A percentile compares a stretch with the other conserved stretches of the same genome.
These are phyloP conservation scores for Deinandra increscens DNA, from an alignment of 129 eudicot species.

Conservation along the genomic window DNA sequence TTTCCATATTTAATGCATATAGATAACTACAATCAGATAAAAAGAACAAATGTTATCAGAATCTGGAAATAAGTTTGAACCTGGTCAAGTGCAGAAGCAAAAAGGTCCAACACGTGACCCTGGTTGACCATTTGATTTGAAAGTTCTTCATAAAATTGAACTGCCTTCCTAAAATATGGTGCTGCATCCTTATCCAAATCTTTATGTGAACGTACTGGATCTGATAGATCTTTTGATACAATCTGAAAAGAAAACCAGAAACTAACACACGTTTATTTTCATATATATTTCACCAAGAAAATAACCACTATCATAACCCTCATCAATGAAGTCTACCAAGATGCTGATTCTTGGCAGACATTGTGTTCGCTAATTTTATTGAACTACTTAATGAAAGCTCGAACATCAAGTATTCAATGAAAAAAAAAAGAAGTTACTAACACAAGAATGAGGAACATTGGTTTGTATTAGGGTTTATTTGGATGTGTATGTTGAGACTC, in stretches of 20 bases:
- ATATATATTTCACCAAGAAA: too few relatives aligned
- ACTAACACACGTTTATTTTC: slow-evolving; percentile 17
- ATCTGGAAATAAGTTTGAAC: slow-evolving; percentile 33
- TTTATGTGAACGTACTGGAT: slow-evolving; percentile 96
- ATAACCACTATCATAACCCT: not conserved
- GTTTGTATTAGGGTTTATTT: not conserved
- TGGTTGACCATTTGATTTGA: slow-evolving; percentile 88
- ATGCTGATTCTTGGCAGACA: not conserved
- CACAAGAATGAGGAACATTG: not conserved
- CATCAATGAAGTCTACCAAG: not conserved
- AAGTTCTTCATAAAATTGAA: slow-evolving; percentile 73
- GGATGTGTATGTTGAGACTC: not conserved
- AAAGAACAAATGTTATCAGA: not conserved
- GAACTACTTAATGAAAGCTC: slow-evolving; percentile 3
- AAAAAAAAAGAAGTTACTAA: not conserved
- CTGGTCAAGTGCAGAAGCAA: slow-evolving; percentile 99
- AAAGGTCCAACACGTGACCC: slow-evolving; percentile 96
- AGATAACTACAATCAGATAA: slow-evolving; percentile 11
- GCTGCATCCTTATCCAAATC: slow-evolving; percentile 98
- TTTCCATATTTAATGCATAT: not conserved
- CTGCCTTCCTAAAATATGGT: slow-evolving; percentile 89
- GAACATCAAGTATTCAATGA: not conserved
- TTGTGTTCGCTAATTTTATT: not conserved
- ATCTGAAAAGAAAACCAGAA: slow-evolving; percentile 46
- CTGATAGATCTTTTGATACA: slow-evolving; percentile 88